Conservation (phyloP, 2,329 filamentous ascomycete genomes). For the Fusarium denticulatum region DNA sequence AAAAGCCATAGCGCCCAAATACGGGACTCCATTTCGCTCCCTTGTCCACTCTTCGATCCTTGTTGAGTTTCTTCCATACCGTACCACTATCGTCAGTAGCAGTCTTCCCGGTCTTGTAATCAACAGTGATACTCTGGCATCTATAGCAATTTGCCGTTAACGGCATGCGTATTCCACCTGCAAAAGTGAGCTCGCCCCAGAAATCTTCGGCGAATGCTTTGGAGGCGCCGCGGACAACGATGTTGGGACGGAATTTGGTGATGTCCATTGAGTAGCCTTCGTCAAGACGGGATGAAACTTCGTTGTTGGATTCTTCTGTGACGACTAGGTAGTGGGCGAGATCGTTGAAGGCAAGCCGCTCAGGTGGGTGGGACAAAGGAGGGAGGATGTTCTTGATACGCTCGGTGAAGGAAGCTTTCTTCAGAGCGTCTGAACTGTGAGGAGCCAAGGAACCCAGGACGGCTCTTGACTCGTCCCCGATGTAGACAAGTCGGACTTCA, state of each 20-base stretch:
- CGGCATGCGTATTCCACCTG: conserved; percentile 25
- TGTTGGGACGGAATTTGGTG: conserved; percentile 41
- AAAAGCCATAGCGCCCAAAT: conserved; percentile 40
- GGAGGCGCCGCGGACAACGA: conserved; percentile 36
- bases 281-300: conserved; percentile 24
- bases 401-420: not conserved
- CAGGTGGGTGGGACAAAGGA: conserved; percentile 5
- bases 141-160: conserved; percentile 38
- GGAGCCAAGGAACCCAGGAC: conserved; percentile 38
- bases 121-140: conserved; percentile 41
- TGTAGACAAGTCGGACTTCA: conserved; percentile 32
- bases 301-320: conserved; percentile 38
- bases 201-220: conserved; percentile 32
- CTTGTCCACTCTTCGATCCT: conserved; percentile 36
- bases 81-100: conserved; percentile 31
- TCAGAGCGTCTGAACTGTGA: conserved; percentile 32
- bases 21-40: conserved; percentile 41
- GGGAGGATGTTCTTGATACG: conserved; percentile 9
- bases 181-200: conserved; percentile 35
- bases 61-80: conserved; percentile 41
- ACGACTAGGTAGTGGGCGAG: conserved; percentile 39
- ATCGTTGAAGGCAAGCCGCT: conserved; percentile 32
- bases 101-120: conserved; percentile 34
- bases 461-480: conserved; percentile 35
- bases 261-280: conserved; percentile 33